Evolutionary conservation across 345 rosid species (phyloP).

Genomic region (Populus nigra): DNA sequence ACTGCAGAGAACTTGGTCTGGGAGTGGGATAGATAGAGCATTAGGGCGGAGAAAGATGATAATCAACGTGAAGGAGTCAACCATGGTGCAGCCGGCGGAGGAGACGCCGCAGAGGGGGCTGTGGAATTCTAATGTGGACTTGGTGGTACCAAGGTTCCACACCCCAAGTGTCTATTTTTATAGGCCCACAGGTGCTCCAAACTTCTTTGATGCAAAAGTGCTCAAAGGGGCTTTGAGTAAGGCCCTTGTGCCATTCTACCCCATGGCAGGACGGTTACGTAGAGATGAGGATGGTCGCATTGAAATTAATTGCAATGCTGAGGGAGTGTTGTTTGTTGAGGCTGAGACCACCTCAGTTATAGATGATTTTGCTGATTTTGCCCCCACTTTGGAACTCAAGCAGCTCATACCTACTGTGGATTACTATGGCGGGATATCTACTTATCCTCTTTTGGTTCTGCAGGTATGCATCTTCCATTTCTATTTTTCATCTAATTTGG

Average conservation of each 20-base stretch:
- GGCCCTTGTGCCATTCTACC: constrained; percentile 84
- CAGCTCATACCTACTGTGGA: constrained; percentile 86
- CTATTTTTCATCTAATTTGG: neutral
- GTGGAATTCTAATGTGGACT: constrained; percentile 91
- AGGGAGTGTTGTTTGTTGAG: constrained; percentile 78
- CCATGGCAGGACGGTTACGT: constrained; percentile 88
- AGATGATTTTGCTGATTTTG: constrained; percentile 85
- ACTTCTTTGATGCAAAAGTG: constrained; percentile 62
- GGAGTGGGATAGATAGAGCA: neutral
- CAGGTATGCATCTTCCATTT: constrained; percentile 46
- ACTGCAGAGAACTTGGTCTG: neutral
- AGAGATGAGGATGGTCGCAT: constrained; percentile 86
- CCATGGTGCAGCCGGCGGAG: constrained; percentile 69
- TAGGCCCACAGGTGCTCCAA: constrained; percentile 53
- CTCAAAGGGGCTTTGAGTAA: constrained; percentile 67
- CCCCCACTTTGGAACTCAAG: constrained; percentile 75
- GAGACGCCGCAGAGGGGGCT: constrained; percentile 54
- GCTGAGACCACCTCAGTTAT: constrained; percentile 64
- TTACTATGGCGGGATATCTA: constrained; percentile 67
- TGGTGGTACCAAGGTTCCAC: constrained; percentile 85
- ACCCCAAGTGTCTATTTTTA: constrained; percentile 95
- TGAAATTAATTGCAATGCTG: constrained; percentile 83
- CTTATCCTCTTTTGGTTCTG: constrained; percentile 78
- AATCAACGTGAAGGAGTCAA: constrained; percentile 60
- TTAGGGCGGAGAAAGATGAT: constrained; percentile 35